These are phyloP conservation scores for Daedaleopsis sinensis DNA, from an alignment of 768 basidiomycete species.

Conservation along the genomic window DNA sequence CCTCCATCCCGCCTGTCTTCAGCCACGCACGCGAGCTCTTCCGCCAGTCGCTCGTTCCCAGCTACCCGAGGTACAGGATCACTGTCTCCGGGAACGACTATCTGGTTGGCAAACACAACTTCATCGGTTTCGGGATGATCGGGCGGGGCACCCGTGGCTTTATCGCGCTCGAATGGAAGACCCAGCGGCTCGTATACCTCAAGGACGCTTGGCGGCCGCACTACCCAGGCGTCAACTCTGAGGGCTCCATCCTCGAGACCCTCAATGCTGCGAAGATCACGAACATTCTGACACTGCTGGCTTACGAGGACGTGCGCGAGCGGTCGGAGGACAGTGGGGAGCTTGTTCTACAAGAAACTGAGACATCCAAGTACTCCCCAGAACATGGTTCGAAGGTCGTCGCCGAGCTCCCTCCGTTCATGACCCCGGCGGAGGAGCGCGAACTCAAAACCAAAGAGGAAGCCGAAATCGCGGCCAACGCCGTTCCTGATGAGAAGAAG, in stretches of 20 bases:
- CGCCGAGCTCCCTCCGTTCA: too few species aligned
- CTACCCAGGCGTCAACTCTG: neutral
- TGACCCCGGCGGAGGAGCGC: too few species aligned
- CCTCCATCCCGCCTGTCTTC: neutral
- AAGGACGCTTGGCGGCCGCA: constrained; percentile 18
- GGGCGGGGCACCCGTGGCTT: constrained; percentile 11
- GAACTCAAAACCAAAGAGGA: too few species aligned
- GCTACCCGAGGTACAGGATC: neutral
- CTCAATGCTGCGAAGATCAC: too few species aligned
- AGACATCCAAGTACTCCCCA: too few species aligned
- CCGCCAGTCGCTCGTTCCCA: neutral
- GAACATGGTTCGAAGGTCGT: too few species aligned
- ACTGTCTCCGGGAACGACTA: neutral
- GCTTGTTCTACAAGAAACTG: too few species aligned
- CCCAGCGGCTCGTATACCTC: constrained; percentile 9
- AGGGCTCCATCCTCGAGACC: neutral
- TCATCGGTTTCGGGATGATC: neutral
- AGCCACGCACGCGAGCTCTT: neutral
- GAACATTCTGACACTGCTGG: too few species aligned
- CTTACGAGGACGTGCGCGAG: too few species aligned
- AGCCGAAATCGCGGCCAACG: too few species aligned
- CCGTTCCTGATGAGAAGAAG: too few species aligned
- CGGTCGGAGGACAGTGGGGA: too few species aligned
- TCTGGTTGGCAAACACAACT: neutral
- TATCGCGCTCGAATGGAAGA: constrained; percentile 15